Evolutionary conservation across 192 early-diverging fungal genomes (phyloP).

Genomic region (Coemansia sp.): DNA sequence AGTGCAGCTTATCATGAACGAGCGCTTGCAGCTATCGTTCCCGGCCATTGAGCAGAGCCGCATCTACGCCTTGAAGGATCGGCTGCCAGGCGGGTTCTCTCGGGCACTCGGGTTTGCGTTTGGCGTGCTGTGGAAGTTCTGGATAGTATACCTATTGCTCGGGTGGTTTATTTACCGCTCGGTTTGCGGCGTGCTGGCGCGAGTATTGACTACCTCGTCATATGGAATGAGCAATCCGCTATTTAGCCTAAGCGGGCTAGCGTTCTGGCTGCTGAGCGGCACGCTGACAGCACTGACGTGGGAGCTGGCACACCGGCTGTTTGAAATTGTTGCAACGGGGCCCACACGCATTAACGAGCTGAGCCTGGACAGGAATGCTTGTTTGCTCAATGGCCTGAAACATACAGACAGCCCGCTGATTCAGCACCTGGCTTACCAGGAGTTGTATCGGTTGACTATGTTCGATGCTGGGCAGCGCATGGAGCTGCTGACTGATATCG

Average conservation of each 20-base stretch:
- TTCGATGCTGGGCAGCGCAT: conserved; percentile 38
- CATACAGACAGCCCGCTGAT: conserved; percentile 23
- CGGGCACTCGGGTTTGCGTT: conserved; percentile 32
- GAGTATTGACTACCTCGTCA: conserved; percentile 38
- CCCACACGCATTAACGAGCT: conserved; percentile 52
- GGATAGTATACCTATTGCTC: conserved; percentile 44
- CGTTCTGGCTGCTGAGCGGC: conserved; percentile 44
- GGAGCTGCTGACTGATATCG: conserved; percentile 45
- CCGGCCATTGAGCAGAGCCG: conserved; percentile 51
- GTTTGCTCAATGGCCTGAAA: conserved; percentile 44
- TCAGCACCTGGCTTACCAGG: conserved; percentile 52
- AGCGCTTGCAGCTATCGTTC: conserved; percentile 52
- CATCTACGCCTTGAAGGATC: conserved; percentile 44
- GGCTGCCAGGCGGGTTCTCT: conserved; percentile 39
- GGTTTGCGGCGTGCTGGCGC: conserved; percentile 34
- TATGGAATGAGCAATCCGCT: conserved; percentile 49
- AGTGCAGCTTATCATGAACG: conserved; percentile 27
- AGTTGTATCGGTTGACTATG: conserved; percentile 41
- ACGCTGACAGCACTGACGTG: conserved; percentile 35
- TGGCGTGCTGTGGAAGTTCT: conserved; percentile 33
- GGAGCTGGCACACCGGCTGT: conserved; percentile 55
- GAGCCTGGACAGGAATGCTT: conserved; percentile 46
- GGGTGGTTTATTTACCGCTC: conserved; percentile 48
- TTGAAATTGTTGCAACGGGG: conserved; percentile 48
- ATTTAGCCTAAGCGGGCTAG: conserved; percentile 28